Evolutionary conservation across 768 basidiomycete species (phyloP).

Genomic region (Dacryopinax spathularia): DNA sequence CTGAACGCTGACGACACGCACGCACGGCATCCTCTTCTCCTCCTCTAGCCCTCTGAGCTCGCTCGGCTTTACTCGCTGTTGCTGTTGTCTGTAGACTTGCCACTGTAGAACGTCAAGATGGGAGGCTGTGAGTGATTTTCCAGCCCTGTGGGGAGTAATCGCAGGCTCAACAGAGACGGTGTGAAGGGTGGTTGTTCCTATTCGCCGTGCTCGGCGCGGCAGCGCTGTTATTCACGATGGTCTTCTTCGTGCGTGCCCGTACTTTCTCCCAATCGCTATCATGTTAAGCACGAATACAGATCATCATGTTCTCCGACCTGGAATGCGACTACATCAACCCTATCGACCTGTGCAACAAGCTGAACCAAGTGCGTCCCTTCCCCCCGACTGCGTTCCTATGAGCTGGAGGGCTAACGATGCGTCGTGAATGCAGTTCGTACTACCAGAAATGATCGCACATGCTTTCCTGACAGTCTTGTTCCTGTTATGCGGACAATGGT

Average conservation of each 20-base stretch:
- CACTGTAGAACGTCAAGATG: background rate
- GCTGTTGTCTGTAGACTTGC: background rate
- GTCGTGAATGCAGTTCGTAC: conserved; percentile 55
- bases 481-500: conserved; percentile 92
- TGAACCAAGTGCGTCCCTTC: conserved; percentile 63
- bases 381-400: background rate
- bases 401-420: background rate
- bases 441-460: conserved; percentile 92
- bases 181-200: conserved; percentile 85
- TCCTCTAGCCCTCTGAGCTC: background rate
- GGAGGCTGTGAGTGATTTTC: background rate
- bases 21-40: background rate
- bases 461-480: conserved; percentile 81
- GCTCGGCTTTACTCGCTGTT: background rate
- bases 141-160: background rate
- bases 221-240: conserved; percentile 92
- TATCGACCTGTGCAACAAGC: conserved; percentile 98
- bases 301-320: conserved; percentile 99
- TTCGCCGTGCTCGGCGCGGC: conserved; percentile 93
- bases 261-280: background rate
- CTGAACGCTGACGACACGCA: background rate
- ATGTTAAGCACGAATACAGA: conserved; percentile 34
- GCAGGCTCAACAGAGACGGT: background rate
- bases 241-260: conserved; percentile 77
- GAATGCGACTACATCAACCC: conserved; percentile 99